Evolutionary conservation across 768 basidiomycete genomes (phyloP), one percentile per base, ranked within the genome.

Genomic region (Lactarius sp.): DNA sequence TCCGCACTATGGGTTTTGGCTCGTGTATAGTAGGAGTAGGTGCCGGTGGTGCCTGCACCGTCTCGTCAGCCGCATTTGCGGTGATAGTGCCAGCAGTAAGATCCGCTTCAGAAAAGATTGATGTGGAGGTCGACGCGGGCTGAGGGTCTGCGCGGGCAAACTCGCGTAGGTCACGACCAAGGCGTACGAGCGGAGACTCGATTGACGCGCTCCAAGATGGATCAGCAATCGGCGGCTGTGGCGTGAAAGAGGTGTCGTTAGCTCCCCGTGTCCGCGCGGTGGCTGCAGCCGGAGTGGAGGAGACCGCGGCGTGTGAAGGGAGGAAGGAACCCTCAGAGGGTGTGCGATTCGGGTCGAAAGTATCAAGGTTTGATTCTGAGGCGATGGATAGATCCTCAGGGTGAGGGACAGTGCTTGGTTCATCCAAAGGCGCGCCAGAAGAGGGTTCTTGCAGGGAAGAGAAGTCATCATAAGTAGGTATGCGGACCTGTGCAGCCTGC

Each of bases 401-500:
- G 33, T 51, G 12, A 59, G 60, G 49, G 55, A 27, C 54, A 42
- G 33, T 37, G 62, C 13, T 34, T 8, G 31, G 18, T 20, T 52
- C 47, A 20, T 34, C 53, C 10, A n/a, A 41, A 33, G 56, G 20
- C 50, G 65, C 49, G 12, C 57, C 59, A 7, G 64, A 52, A 66
- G 70, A 62, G 59, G 73, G 37, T 9, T 74, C 74, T 7, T 71
- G 64, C 12, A 60, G 47, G 2, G 70, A 52, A 41, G 62, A 83
- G 62, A 84, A 80, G 60, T 91, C 87, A 14, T 85, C 91, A 39
- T 80, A 85, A 1, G 84, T 85, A 4, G 88, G 86, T 50, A 94
- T 88, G 46, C 87, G 85, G 34, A 94, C 88, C 69, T 92, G 87
- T 4, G 96, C 95, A 9, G 94, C 93, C 63, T 90, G 85, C 71